Evolutionary conservation across 2,329 filamentous ascomycete genomes (phyloP), one percentile per base, ranked within the genome.

Genomic region (Ophiostoma sp.): DNA sequence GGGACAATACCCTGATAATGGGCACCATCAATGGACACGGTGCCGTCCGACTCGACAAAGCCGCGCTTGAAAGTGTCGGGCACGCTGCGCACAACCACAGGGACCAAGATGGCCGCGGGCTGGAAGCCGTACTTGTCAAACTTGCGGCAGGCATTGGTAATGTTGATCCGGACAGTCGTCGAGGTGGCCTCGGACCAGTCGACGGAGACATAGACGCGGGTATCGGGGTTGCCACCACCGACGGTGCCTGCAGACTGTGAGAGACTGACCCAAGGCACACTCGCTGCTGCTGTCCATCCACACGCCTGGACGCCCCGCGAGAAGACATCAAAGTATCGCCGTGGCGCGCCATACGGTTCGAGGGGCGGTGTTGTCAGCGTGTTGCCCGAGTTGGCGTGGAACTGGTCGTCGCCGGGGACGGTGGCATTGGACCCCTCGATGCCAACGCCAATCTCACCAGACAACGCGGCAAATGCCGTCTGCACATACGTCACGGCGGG

Each of bases 341-440:
- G 84, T 0, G 79, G 77, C 0, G 86, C 84, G 1, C 89, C 88
- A 73, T 90, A 91, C 0, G 85, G 87, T 74, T 88, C 89, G 73
- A 92, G 83, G 0, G 86, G 82, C 9, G 87, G 87, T 3, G 91
- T 81, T 5, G 74, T 48, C 3, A 92, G 82, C 2, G 82, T 85
- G 75, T 85, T 85, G 59, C 83, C 85, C 5, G 86, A 84, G 78
- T 87, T 89, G 77, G 78, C 25, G 80, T 91, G 90, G 80, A 85
- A 91, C 74, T 82, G 84, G 80, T 92, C 90, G 75, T 92, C 91
- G 31, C 91, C 90, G 0, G 90, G 89, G 6, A 92, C 87, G 0
- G 88, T 89, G 0, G 89, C 91, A 75, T 92, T 92, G 74, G 85
- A 87, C 0, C 88, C 90, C 78, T 93, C 90, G 1, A 92, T 85